phyloP scores from a whole-genome alignment of 1,284 basidiomycete genomes.

The Trametes hirsuta region DNA sequence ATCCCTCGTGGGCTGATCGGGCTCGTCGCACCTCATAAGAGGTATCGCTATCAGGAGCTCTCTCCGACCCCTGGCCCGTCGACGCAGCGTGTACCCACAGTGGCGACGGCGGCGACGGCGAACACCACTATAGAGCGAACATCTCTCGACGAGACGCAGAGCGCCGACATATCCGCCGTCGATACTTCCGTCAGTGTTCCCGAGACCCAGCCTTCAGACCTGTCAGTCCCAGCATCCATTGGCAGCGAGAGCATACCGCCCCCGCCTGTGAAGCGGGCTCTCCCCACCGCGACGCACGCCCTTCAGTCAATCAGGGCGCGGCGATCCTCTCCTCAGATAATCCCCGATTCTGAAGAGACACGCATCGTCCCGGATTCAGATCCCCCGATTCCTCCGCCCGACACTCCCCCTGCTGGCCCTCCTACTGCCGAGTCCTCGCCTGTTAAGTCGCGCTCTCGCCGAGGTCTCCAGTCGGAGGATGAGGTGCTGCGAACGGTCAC shows the following conservation, averaged over 20 bases:
- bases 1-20: constrained; percentile 6
- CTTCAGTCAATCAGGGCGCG: constrained; percentile 3
- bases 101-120: background rate
- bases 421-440: constrained; percentile 4
- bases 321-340: constrained; percentile 15
- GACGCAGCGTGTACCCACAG: background rate
- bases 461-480: constrained; percentile 17
- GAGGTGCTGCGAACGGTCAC: constrained; percentile 16
- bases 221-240: background rate
- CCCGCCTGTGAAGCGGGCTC: constrained; percentile 7
- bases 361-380: constrained; percentile 19
- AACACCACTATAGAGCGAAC: background rate
- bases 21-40: constrained; percentile 17
- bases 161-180: constrained; percentile 1
- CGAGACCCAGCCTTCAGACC: constrained; percentile 28
- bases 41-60: constrained; percentile 19
- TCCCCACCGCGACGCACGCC: constrained; percentile 16
- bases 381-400: background rate
- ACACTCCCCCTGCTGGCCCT: background rate
- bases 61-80: background rate
- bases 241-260: constrained; percentile 14
- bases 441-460: background rate
- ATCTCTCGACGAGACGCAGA: constrained; percentile 12
- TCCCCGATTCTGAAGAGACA: constrained; percentile 34
- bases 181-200: background rate